A percentile compares a stretch with the other conserved stretches of the same genome.
Conservation (phyloP, 2,329 filamentous ascomycete genomes). For the Didymella glomerata region DNA sequence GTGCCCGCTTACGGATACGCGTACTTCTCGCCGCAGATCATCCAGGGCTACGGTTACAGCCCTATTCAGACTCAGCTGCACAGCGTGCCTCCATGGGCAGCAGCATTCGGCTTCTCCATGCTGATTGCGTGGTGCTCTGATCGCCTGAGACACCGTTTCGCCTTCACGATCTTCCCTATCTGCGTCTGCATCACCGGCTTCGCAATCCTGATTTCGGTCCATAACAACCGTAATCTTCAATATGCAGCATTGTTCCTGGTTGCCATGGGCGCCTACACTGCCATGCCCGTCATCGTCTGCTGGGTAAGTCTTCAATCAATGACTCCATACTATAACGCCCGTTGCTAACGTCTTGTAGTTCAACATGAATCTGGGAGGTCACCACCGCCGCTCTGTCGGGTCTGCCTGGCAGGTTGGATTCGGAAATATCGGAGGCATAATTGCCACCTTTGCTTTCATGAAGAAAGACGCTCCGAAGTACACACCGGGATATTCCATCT, state of each 20-base stretch:
- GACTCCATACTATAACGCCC: neutral
- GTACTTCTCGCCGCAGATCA: constrained; percentile 60
- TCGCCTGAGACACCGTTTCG: constrained; percentile 73
- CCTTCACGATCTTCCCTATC: constrained; percentile 75
- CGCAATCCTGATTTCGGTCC: constrained; percentile 74
- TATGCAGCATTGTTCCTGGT: constrained; percentile 86
- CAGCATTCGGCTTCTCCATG: constrained; percentile 82
- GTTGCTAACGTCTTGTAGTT: constrained; percentile 37
- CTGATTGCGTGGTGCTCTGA: constrained; percentile 77
- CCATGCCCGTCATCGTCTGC: constrained; percentile 81
- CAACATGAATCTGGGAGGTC: constrained; percentile 63
- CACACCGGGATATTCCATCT: constrained; percentile 78
- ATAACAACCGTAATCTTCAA: constrained; percentile 71
- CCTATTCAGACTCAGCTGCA: constrained; percentile 63
- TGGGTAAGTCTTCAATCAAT: constrained; percentile 44
- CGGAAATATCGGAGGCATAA: constrained; percentile 62
- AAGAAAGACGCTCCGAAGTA: constrained; percentile 72
- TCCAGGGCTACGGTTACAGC: constrained; percentile 61
- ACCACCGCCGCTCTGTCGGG: constrained; percentile 60
- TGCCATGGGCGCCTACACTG: constrained; percentile 79
- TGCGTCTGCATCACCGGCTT: constrained; percentile 77
- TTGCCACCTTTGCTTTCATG: constrained; percentile 61
- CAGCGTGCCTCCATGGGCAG: constrained; percentile 69
- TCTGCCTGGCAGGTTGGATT: constrained; percentile 61
- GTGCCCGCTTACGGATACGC: constrained; percentile 54